phyloP scores from a whole-genome alignment of 305 asterid genomes.

The Lippia alba region DNA sequence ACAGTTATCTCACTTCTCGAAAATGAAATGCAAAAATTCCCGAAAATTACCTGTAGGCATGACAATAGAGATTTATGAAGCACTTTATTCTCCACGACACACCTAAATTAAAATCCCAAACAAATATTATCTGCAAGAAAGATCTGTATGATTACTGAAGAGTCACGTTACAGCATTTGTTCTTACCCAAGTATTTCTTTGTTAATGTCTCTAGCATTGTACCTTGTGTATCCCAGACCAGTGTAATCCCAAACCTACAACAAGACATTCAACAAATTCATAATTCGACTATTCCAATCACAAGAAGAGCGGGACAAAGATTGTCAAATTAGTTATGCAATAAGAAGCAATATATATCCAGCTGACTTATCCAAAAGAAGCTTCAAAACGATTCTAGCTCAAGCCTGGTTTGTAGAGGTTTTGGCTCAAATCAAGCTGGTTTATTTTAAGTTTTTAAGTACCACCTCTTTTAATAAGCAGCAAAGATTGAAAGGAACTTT shows the following conservation, averaged over 20 bases:
- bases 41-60: constrained; percentile 66
- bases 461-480: background rate
- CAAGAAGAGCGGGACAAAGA: constrained; percentile 11
- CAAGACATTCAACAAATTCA: constrained; percentile 14
- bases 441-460: background rate
- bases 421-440: too few species aligned
- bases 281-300: constrained; percentile 14
- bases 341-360: background rate
- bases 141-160: constrained; percentile 31
- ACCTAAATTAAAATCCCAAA: constrained; percentile 60
- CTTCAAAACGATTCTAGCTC: too few species aligned
- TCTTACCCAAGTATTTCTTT: constrained; percentile 89
- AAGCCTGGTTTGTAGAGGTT: too few species aligned
- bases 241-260: constrained; percentile 98
- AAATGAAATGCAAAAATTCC: constrained; percentile 16
- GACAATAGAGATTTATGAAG: constrained; percentile 80
- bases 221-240: constrained; percentile 93
- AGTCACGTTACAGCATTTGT: constrained; percentile 29
- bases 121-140: constrained; percentile 39
- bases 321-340: background rate
- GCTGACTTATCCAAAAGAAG: constrained; percentile 2
- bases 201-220: constrained; percentile 78
- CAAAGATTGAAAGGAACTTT: background rate
- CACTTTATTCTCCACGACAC: constrained; percentile 99
- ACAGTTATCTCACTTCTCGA: constrained; percentile 12